Base-by-base conservation (phyloP, 1,139 yeast species). In the Candida freyschussii region DNA sequence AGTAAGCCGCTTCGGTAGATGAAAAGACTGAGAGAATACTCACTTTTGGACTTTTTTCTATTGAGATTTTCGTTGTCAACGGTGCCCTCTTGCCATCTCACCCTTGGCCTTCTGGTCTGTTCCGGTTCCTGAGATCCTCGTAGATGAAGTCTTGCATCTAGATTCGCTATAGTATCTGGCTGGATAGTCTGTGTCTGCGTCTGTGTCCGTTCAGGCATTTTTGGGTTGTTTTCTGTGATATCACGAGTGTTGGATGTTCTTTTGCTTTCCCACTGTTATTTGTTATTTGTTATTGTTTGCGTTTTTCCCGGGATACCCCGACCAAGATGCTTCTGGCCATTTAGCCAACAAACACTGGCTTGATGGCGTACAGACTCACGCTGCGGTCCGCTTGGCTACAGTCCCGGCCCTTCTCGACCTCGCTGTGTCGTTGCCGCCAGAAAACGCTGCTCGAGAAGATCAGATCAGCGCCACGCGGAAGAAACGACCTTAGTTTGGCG, bases 21-120 rank as follows among this genome's bases (percentile, higher is more conserved):
- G n/a, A n/a, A n/a, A n/a, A n/a, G n/a, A n/a, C n/a, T n/a, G n/a
- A n/a, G n/a, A n/a, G n/a, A n/a, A n/a, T n/a, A n/a, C n/a, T n/a
- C n/a, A n/a, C n/a, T 80, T 58, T 89, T 91, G 13, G 95, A 75
- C 56, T 86, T 87, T 62, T 89, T 89, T 63, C 75, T 83, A 52
- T 80, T 73, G 82, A 91, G 67, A 54, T 82, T 63, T 58, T 89
- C 98, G 53, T 89, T 89, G 58, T 89, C 97, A 6, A 89, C 67
- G 5, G 86, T 91, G 31, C 79, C 95, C 27, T 81, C 84, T 5
- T 78, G 69, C 96, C 96, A 89, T 37, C 78, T 66, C 0, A 89
- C 96, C 26, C 69, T 67, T 4, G 77, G 69, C 34, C 56, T 53
- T 18, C 32, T 30, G 6, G 23, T 29, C 12, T 25, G 26, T 13